phyloP scores from a whole-genome alignment of 768 basidiomycete species.

The Epithele typhae region DNA sequence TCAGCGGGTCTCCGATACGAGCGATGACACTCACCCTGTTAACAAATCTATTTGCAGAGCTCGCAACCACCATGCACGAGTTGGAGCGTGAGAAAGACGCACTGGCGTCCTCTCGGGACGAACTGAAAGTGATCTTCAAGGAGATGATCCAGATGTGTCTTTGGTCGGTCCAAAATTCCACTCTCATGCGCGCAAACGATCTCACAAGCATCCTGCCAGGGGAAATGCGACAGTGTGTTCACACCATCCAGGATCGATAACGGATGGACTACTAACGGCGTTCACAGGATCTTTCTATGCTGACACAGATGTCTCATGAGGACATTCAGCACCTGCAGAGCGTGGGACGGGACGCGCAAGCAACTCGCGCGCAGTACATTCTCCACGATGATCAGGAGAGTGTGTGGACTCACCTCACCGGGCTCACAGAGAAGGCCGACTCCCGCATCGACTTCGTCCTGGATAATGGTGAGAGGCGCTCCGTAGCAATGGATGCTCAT shows the following conservation, averaged over 20 bases:
- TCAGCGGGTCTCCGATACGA: slow-evolving; percentile 31
- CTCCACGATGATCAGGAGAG: slow-evolving; percentile 75
- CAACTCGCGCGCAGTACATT: slow-evolving; percentile 72
- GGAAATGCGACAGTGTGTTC: slow-evolving; percentile 83
- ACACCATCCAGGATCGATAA: too few species aligned
- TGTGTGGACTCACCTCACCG: slow-evolving; percentile 70
- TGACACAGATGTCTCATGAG: slow-evolving; percentile 78
- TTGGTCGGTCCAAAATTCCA: slow-evolving; percentile 42
- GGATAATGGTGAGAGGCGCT: slow-evolving; percentile 73
- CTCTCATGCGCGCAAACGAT: too few species aligned
- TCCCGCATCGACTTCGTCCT: slow-evolving; percentile 80
- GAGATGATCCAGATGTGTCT: slow-evolving; percentile 91
- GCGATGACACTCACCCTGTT: not conserved
- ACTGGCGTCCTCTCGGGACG: slow-evolving; percentile 43
- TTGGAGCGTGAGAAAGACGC: slow-evolving; percentile 47
- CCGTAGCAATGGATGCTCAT: too few species aligned
- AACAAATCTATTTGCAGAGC: slow-evolving; percentile 40
- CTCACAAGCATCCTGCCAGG: slow-evolving; percentile 50
- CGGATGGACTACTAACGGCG: too few species aligned
- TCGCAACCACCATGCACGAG: slow-evolving; percentile 69
- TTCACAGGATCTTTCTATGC: slow-evolving; percentile 82
- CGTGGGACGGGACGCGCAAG: slow-evolving; percentile 77
- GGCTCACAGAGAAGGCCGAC: slow-evolving; percentile 35
- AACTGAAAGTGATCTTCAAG: slow-evolving; percentile 62
- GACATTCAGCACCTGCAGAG: slow-evolving; percentile 83